Base-by-base conservation (phyloP, 345 rosid species). In the Streptanthus diversifolius region DNA sequence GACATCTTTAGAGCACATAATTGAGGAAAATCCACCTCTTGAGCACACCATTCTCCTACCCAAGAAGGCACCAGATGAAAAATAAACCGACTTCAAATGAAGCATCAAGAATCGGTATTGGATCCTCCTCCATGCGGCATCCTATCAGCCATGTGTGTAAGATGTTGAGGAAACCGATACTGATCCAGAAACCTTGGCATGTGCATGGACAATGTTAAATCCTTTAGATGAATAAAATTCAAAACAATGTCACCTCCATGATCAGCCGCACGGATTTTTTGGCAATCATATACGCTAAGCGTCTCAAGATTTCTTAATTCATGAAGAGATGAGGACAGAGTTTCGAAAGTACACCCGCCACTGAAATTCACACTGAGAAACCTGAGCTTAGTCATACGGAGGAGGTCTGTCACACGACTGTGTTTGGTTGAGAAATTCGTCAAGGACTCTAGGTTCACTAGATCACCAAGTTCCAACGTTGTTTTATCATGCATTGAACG, bases 41-140 rank as follows among this genome's bases (percentile, higher is more conserved):
- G 78, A 76, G 63, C 70, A 79, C 37, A 25, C 8, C 69, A 80
- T 76, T 61, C 48, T 32, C 7, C 13, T 81, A 18, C 85, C 85
- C 3, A 2, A 4, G n/a, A 77, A 82, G 71, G 54, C 33, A 36
- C 53, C 54, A 59, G 9, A 59, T 52, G 67, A 4, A 1, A 68
- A 2, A 48, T 67, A 17, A 60, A 54, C 52, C 29, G 63, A 60
- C 68, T 17, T 51, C 63, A 86, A 56, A 58, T 68, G 32, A 5
- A 71, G 75, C 49, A 86, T 79, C 85, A 22, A 84, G 66, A 17
- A 72, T 76, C 36, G 68, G 72, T 70, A 84, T 80, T 10, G 88
- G 86, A 47, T 83, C 87, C 29, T 76, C 84, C 40, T 11, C 13
- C 21, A 83, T 83, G 14, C 10, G 4, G 3, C 88, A 82, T 17